A percentile compares a stretch with the other conserved stretches of the same genome.
Evolutionary conservation across 768 basidiomycete genomes (phyloP).

Genomic region (Lanmaoa rubissima): DNA sequence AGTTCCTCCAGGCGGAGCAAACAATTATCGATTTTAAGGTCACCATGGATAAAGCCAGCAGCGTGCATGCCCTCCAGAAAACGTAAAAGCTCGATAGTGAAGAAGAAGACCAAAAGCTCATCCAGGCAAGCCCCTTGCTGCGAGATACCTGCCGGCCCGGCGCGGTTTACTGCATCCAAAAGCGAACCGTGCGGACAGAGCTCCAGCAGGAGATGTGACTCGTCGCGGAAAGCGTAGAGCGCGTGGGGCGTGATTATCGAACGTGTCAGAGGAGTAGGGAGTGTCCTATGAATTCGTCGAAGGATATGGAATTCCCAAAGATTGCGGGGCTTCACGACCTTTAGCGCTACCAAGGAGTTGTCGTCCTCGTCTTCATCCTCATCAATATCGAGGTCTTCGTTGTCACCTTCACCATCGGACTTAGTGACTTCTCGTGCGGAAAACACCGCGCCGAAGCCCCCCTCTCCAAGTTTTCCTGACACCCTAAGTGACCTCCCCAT

Average conservation of each 20-base stretch:
- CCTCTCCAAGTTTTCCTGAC: constrained; percentile 89
- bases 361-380: constrained; percentile 56
- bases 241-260: constrained; percentile 78
- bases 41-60: constrained; percentile 91
- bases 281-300: constrained; percentile 65
- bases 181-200: constrained; percentile 90
- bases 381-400: constrained; percentile 43
- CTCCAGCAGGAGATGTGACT: constrained; percentile 87
- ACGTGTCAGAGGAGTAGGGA: constrained; percentile 55
- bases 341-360: constrained; percentile 72
- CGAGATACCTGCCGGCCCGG: constrained; percentile 68
- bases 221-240: constrained; percentile 82
- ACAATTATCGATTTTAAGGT: constrained; percentile 99
- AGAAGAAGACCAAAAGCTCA: constrained; percentile 93
- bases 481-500: constrained; percentile 66
- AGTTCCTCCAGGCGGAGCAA: constrained; percentile 88
- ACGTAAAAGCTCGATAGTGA: constrained; percentile 85
- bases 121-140: constrained; percentile 83
- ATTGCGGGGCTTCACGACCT: constrained; percentile 85
- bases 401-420: constrained; percentile 41
- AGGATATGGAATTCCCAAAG: constrained; percentile 93
- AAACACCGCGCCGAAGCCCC: constrained; percentile 96
- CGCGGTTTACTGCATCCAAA: constrained; percentile 88
- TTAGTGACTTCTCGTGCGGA: constrained; percentile 58
- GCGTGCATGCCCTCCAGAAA: constrained; percentile 79